Percentiles rank a stretch among this genome's conserved stretches.
phyloP scores from a whole-genome alignment of 2,329 filamentous ascomycete genomes.

The Pleoardoris graminearum region DNA sequence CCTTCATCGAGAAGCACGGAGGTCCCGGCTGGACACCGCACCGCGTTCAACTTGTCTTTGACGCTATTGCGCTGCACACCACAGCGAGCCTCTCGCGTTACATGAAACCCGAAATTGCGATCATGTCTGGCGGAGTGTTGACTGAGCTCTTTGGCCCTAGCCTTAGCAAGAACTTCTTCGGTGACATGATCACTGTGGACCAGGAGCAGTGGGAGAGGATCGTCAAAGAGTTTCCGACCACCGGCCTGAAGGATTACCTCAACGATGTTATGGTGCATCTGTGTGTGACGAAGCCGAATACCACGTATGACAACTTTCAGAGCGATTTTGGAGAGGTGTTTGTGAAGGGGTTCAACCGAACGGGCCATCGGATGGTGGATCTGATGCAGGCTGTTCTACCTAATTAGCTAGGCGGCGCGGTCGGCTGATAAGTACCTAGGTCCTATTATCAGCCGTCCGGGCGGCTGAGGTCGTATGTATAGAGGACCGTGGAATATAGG shows the following conservation, averaged over 20 bases:
- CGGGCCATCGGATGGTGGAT: neutral
- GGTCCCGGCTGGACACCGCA: constrained; percentile 44
- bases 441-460: too few relatives aligned
- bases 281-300: constrained; percentile 48
- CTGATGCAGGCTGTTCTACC: too few relatives aligned
- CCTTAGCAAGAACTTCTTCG: neutral
- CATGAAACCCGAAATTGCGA: constrained; percentile 26
- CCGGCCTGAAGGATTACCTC: constrained; percentile 38
- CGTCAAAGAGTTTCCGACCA: constrained; percentile 39
- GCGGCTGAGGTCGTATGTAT: too few relatives aligned
- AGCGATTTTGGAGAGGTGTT: constrained; percentile 39
- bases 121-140: neutral
- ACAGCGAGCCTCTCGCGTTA: constrained; percentile 44
- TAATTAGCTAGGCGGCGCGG: too few relatives aligned
- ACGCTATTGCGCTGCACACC: constrained; percentile 54
- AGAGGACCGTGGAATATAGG: too few relatives aligned
- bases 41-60: constrained; percentile 54
- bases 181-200: constrained; percentile 1
- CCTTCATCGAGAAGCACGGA: constrained; percentile 30
- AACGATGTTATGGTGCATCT: constrained; percentile 47
- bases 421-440: too few relatives aligned
- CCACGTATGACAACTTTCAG: constrained; percentile 46
- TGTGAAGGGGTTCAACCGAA: neutral
- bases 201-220: constrained; percentile 17
- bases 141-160: neutral